Conservation (phyloP, 2,329 filamentous ascomycete species). For the Helminthosporium solani region DNA sequence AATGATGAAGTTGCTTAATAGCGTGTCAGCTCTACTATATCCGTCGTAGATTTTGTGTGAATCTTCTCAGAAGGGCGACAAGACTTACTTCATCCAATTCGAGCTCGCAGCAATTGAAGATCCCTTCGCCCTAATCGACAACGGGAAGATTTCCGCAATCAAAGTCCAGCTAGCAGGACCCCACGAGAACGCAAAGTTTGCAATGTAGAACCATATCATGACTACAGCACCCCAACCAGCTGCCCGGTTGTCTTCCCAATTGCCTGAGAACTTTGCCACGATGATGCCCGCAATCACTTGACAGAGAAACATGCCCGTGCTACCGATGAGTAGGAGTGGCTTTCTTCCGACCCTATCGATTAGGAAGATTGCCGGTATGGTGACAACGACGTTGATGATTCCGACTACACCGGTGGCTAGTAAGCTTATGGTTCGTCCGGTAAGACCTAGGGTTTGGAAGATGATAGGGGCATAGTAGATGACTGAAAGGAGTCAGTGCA, state of each 20-base stretch:
- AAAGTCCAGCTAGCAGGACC: slow-evolving; percentile 30
- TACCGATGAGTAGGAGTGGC: slow-evolving; percentile 56
- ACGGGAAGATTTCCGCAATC: slow-evolving; percentile 39
- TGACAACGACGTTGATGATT: slow-evolving; percentile 58
- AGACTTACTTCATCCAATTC: slow-evolving; percentile 38
- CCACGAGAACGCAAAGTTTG: slow-evolving; percentile 31
- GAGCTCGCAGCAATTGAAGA: slow-evolving; percentile 37
- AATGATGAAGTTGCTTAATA: slow-evolving; percentile 43
- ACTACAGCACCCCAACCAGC: slow-evolving; percentile 31
- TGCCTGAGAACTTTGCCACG: slow-evolving; percentile 28
- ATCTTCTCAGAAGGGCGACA: too few species aligned
- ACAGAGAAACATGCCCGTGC: slow-evolving; percentile 37
- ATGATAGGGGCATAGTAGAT: slow-evolving; percentile 61
- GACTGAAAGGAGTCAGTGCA: too few species aligned
- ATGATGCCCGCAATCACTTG: slow-evolving; percentile 29
- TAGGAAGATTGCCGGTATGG: slow-evolving; percentile 57
- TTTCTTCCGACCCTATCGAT: slow-evolving; percentile 60
- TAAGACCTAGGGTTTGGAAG: slow-evolving; percentile 59
- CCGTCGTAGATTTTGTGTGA: too few species aligned
- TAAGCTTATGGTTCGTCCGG: slow-evolving; percentile 55
- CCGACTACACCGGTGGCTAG: slow-evolving; percentile 63
- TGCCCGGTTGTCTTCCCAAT: slow-evolving; percentile 19
- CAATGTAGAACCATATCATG: slow-evolving; percentile 35
- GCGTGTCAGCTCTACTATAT: too few species aligned
- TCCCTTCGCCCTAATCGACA: slow-evolving; percentile 40